Conservation (phyloP, 495 filamentous ascomycete genomes). For the Bathelium albidoporum region DNA sequence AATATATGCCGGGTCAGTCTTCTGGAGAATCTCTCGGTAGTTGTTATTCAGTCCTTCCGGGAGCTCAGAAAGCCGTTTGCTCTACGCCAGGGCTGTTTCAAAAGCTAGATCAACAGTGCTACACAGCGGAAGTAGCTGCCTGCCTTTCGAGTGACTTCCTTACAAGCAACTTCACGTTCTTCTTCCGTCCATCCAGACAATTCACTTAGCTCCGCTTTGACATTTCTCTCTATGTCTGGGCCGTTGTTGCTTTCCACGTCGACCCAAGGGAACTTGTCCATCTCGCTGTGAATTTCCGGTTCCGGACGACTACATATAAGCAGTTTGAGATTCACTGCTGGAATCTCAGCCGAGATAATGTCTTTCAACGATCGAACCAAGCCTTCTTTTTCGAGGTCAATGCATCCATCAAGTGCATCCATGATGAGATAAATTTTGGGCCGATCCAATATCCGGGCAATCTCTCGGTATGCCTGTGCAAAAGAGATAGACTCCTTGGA, state of each 20-base stretch:
- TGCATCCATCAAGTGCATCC: constrained; percentile 1
- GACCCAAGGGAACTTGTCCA: not conserved
- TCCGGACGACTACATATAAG: not conserved
- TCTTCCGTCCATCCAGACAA: not conserved
- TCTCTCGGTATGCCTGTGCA: not conserved
- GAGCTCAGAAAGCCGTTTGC: not conserved
- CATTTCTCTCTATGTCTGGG: not conserved
- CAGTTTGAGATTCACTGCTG: not conserved
- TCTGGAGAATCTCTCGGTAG: not conserved
- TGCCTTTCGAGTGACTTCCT: not conserved
- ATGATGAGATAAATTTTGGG: constrained; percentile 1
- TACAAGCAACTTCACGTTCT: not conserved
- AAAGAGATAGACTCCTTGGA: not conserved
- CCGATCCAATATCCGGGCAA: not conserved
- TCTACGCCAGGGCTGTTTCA: constrained; percentile 1
- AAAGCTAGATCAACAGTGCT: not conserved
- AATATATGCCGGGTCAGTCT: not conserved
- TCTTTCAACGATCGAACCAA: not conserved
- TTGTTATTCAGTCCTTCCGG: not conserved
- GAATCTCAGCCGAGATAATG: not conserved
- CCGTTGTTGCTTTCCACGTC: constrained; percentile 1
- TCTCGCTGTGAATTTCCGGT: not conserved
- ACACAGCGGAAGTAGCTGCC: constrained; percentile 5
- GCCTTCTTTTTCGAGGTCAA: not conserved
- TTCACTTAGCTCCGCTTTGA: not conserved